These are phyloP conservation scores for Entelexis sorbosivorans DNA, from an alignment of 1,139 yeast species.

Conservation along the genomic window DNA sequence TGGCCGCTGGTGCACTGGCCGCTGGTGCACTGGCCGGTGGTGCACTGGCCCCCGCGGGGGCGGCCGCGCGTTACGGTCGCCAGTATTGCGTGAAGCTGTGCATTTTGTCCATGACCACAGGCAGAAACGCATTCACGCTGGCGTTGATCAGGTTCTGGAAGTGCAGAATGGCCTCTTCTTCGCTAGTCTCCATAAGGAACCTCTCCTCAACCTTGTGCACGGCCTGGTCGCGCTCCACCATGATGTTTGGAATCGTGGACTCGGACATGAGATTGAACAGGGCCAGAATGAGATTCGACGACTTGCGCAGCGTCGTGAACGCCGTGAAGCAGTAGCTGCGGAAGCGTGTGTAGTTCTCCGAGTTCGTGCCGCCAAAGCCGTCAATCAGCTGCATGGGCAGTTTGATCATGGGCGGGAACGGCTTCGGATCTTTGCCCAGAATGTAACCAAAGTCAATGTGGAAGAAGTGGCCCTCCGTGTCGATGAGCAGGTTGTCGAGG, in stretches of 20 bases:
- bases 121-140: slow-evolving; percentile 84
- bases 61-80: slow-evolving; percentile 49
- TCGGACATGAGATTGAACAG: slow-evolving; percentile 89
- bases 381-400: slow-evolving; percentile 93
- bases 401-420: slow-evolving; percentile 97
- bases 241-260: slow-evolving; percentile 82
- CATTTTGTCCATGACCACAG: slow-evolving; percentile 86
- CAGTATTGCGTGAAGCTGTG: slow-evolving; percentile 96
- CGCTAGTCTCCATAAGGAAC: slow-evolving; percentile 84
- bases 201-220: slow-evolving; percentile 87
- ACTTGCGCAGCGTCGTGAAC: slow-evolving; percentile 77
- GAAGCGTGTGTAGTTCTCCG: slow-evolving; percentile 75
- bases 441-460: slow-evolving; percentile 98
- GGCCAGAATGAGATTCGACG: slow-evolving; percentile 78
- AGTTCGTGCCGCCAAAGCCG: slow-evolving; percentile 91
- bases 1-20: too few relatives aligned
- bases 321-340: slow-evolving; percentile 91
- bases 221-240: slow-evolving; percentile 58
- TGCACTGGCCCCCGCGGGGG: too few relatives aligned
- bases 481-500: slow-evolving; percentile 68
- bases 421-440: slow-evolving; percentile 92
- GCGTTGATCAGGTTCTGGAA: slow-evolving; percentile 89
- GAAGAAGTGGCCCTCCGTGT: slow-evolving; percentile 84
- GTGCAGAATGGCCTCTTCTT: slow-evolving; percentile 88
- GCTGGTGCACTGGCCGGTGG: too few relatives aligned